Evolutionary conservation across 768 basidiomycete genomes (phyloP), one percentile per base, ranked within the genome.

Genomic region (Tylopilus sp.): DNA sequence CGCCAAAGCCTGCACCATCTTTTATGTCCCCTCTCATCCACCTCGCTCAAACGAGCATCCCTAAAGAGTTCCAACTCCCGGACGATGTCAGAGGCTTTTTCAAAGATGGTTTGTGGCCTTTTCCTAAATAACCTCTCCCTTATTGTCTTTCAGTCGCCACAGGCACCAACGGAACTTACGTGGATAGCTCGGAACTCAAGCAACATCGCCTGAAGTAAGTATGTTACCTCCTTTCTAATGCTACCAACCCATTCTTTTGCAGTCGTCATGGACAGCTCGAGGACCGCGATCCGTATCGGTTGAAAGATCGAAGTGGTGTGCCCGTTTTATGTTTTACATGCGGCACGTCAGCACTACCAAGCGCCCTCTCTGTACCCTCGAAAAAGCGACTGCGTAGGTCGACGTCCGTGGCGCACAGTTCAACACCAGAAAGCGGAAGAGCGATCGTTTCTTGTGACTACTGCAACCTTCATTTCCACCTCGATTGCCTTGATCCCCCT

Each of bases 401-500:
- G 22, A 70, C 78, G 8, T 67, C 70, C 6, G 53, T 61, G 26
- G 68, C 75, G 43, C 51, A 77, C 71, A 69, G 69, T 46, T 43
- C 57, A 67, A 64, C 70, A 28, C 71, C 78, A 22, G 85, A 86
- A 54, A 72, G 77, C 45, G 87, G 86, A 76, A 84, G 78, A 69
- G 76, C 79, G 62, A 92, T 98, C 47, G 76, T 98, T 58, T 91
- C 93, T 22, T 99, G 97, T 69, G 97, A 99, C 72, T 91, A 93
- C 65, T 99, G 97, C 72, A 80, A 78, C 55, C 80, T 96, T 41
- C 90, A 95, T 68, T 99, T 96, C 90, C 97, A 99, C 66, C 81
- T 98, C 51, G 97, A 98, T 68, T 99, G 97, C 62, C 76, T 98
- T 26, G 87, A 92, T 62, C 97, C 96, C 16, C 97, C 97, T 9